phyloP scores from a whole-genome alignment of 129 eudicot genomes.

The Lonicera japonica region DNA sequence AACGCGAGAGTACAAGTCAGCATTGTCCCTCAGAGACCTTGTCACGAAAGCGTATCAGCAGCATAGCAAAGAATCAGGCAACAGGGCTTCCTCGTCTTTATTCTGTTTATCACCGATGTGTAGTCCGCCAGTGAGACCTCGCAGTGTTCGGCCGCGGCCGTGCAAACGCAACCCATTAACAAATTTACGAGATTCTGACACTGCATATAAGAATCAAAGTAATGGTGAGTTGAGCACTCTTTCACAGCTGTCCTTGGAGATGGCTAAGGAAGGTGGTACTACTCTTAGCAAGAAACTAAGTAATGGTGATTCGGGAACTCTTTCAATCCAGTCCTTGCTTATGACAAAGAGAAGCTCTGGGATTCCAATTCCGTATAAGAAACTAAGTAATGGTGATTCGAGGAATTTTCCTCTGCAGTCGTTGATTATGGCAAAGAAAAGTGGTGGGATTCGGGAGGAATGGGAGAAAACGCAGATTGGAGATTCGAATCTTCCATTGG shows the following conservation, averaged over 20 bases:
- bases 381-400: conserved; percentile 5
- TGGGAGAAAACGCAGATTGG: conserved; percentile 8
- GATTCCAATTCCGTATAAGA: not conserved
- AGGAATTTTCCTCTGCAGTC: conserved; percentile 10
- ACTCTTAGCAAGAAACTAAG: conserved; percentile 32
- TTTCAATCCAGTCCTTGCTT: not conserved
- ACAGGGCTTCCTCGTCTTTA: conserved; percentile 31
- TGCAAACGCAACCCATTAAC: conserved; percentile 23
- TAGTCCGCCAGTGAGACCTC: conserved; percentile 66
- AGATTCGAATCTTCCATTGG: no score
- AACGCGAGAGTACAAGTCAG: conserved; percentile 88
- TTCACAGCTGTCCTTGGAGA: conserved; percentile 12
- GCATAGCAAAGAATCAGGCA: conserved; percentile 24
- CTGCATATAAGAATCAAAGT: conserved; percentile 28
- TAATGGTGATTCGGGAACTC: conserved; percentile 24
- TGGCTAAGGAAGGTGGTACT: no score
- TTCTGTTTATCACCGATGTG: conserved; percentile 40
- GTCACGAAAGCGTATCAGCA: conserved; percentile 46
- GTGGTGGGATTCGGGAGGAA: conserved; percentile 31
- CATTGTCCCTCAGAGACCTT: conserved; percentile 47
- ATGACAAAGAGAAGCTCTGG: conserved; percentile 7
- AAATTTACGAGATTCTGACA: conserved; percentile 21
- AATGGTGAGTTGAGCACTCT: conserved; percentile 24
- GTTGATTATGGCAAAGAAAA: conserved; percentile 12
- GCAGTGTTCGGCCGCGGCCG: conserved; percentile 54